phyloP scores from a whole-genome alignment of 805 yeast genomes.

The Wickerhamiella azyma region DNA sequence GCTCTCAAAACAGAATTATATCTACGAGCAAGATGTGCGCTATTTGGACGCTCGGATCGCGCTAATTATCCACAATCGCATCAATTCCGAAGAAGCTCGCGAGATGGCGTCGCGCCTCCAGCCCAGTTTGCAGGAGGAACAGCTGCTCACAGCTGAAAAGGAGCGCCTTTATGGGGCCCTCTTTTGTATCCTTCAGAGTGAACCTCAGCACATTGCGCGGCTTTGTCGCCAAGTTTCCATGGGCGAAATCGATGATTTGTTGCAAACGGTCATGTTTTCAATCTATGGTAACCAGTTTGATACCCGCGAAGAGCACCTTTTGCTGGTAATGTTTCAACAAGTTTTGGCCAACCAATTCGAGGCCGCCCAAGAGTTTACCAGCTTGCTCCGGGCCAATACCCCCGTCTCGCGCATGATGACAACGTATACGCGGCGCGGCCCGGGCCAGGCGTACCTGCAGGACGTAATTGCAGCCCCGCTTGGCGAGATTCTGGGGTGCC shows the following conservation, averaged over 20 bases:
- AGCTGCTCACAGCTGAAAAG: constrained; percentile 8
- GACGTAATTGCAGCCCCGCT: constrained; percentile 22
- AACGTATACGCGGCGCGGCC: constrained; percentile 29
- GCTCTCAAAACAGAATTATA: constrained; percentile 26
- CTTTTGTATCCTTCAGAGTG: constrained; percentile 27
- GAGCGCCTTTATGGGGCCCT: constrained; percentile 25
- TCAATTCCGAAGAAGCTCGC: constrained; percentile 26
- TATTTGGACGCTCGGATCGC: constrained; percentile 29
- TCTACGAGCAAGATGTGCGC: constrained; percentile 28
- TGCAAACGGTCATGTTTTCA: constrained; percentile 30
- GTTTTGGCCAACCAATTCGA: constrained; percentile 29
- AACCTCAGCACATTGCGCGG: constrained; percentile 27
- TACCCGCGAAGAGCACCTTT: constrained; percentile 28
- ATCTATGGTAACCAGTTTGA: constrained; percentile 31
- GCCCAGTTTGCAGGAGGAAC: constrained; percentile 11
- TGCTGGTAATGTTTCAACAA: constrained; percentile 28
- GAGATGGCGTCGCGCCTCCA: constrained; percentile 25
- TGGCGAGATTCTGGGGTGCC: constrained; percentile 19
- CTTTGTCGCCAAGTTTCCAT: constrained; percentile 24
- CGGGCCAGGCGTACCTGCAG: constrained; percentile 28
- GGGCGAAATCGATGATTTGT: constrained; percentile 27
- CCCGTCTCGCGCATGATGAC: constrained; percentile 31
- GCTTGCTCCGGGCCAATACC: constrained; percentile 28
- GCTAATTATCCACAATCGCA: constrained; percentile 27
- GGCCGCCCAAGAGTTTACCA: constrained; percentile 24